Conservation (phyloP, 2,329 filamentous ascomycete species). For the Pseudogymnoascus sp. region DNA sequence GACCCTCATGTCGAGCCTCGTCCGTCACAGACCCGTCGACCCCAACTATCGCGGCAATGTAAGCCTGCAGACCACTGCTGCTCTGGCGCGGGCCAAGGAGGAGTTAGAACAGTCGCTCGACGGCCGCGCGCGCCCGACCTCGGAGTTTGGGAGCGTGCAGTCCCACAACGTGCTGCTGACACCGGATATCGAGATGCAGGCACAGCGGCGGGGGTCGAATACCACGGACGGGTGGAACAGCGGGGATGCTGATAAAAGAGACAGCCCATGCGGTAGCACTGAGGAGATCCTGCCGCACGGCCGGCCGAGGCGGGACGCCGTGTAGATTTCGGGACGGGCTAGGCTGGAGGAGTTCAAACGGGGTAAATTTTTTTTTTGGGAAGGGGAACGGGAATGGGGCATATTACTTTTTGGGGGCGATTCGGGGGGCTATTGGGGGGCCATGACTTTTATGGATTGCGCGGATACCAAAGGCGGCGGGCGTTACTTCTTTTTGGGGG, state of each 20-base stretch:
- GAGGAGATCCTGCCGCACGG: background rate
- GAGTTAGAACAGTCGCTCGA: background rate
- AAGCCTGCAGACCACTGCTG: background rate
- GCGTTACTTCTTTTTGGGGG: background rate
- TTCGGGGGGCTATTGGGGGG: background rate
- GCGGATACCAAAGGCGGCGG: slow-evolving; percentile 4
- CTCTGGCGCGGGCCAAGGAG: background rate
- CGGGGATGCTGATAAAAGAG: background rate
- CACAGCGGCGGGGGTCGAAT: background rate
- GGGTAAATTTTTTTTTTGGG: background rate
- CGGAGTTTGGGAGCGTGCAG: background rate
- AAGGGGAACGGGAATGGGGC: background rate
- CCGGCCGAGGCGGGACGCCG: background rate
- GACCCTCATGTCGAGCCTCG: background rate
- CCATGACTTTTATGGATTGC: background rate
- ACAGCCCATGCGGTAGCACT: background rate
- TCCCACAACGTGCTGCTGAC: background rate
- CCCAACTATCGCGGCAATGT: background rate
- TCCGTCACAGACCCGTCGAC: background rate
- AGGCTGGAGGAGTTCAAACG: background rate
- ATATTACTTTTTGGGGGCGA: background rate
- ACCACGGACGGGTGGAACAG: background rate
- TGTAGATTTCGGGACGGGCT: background rate
- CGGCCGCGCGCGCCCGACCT: background rate
- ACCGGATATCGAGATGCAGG: background rate